phyloP scores from a whole-genome alignment of 345 rosid genomes.

The Eucalyptus paniculata region DNA sequence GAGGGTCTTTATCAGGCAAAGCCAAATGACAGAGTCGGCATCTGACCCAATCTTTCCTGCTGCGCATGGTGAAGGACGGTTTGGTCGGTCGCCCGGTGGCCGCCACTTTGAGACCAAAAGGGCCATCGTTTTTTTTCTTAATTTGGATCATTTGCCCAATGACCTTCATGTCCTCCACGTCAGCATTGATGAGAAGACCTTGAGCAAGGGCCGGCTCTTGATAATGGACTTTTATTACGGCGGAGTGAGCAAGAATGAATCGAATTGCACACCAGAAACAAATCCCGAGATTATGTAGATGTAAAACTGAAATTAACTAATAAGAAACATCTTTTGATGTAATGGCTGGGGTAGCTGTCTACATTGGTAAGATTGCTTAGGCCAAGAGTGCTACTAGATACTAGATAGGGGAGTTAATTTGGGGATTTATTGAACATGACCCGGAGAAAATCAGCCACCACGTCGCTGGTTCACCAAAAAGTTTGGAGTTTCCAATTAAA shows the following conservation, averaged over 20 bases:
- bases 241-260: neutral
- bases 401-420: neutral
- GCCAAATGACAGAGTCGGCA: slow-evolving; percentile 2
- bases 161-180: neutral
- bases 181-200: neutral
- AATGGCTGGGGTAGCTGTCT: neutral
- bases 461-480: neutral
- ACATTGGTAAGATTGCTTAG: neutral
- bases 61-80: slow-evolving; percentile 32
- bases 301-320: neutral
- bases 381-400: neutral
- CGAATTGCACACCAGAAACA: neutral
- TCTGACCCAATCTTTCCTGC: neutral
- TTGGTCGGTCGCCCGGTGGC: slow-evolving; percentile 56
- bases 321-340: neutral
- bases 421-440: fast-evolving
- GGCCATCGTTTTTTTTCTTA: neutral
- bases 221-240: neutral
- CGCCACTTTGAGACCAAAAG: slow-evolving; percentile 29
- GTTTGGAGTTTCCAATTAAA: neutral
- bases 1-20: neutral
- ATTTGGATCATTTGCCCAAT: neutral
- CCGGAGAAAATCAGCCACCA: neutral
- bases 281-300: neutral
- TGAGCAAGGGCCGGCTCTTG: neutral